These are phyloP conservation scores for Epichloe hybrida DNA, from an alignment of 2,329 filamentous ascomycete genomes.

Conservation along the genomic window DNA sequence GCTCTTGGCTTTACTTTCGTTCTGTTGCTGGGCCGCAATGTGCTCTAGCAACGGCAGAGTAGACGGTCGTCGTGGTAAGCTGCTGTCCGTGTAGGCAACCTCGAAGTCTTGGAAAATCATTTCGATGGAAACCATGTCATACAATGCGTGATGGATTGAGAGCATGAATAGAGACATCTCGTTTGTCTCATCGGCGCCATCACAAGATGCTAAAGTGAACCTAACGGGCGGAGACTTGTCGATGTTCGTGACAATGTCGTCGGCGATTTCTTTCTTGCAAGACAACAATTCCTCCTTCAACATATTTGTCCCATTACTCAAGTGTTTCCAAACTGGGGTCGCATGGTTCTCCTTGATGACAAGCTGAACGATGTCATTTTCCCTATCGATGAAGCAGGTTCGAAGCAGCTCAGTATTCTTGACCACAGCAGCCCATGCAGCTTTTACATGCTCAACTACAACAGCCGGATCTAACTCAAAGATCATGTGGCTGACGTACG, in stretches of 20 bases:
- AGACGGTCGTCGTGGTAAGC: background rate
- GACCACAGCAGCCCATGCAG: slow-evolving; percentile 13
- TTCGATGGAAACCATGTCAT: slow-evolving; percentile 20
- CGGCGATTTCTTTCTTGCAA: background rate
- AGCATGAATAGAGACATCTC: slow-evolving; percentile 15
- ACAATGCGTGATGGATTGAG: slow-evolving; percentile 23
- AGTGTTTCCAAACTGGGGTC: background rate
- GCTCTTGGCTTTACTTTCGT: background rate
- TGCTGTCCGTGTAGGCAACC: slow-evolving; percentile 14
- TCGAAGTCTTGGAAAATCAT: slow-evolving; percentile 21
- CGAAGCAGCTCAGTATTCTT: slow-evolving; percentile 17
- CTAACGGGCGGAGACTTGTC: background rate
- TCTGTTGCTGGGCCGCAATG: background rate
- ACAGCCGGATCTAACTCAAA: slow-evolving; percentile 13
- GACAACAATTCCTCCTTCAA: background rate
- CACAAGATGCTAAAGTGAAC: slow-evolving; percentile 9
- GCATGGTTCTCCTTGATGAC: slow-evolving; percentile 9
- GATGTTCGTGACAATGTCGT: background rate
- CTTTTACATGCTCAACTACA: slow-evolving; percentile 9
- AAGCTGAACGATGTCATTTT: slow-evolving; percentile 17
- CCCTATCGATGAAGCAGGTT: slow-evolving; percentile 17
- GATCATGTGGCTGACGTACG: slow-evolving; percentile 21
- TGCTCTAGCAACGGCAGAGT: background rate
- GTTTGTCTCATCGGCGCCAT: background rate
- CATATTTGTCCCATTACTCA: too few species aligned